phyloP scores from a whole-genome alignment of 352 stramenopile genomes.

The Phytopythium chamaehyphon region DNA sequence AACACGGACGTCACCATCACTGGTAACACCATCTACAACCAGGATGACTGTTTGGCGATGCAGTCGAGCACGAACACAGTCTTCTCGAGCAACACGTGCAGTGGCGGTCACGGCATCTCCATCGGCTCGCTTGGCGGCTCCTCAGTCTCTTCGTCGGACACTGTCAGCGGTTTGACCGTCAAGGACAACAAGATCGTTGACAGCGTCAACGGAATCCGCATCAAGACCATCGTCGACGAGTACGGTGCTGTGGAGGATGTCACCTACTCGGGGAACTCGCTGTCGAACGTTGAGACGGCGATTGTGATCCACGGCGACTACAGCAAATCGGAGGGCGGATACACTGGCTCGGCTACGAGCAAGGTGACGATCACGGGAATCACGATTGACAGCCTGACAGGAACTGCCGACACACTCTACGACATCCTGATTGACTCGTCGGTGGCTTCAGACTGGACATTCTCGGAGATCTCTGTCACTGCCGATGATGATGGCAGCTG shows the following conservation, averaged over 20 bases:
- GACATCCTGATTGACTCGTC: slow-evolving; percentile 16
- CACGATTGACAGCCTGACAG: slow-evolving; percentile 14
- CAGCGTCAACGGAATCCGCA: slow-evolving; percentile 18
- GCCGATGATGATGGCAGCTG: slow-evolving; percentile 6
- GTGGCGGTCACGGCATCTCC: slow-evolving; percentile 17
- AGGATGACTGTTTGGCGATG: slow-evolving; percentile 26
- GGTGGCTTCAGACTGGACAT: slow-evolving; percentile 14
- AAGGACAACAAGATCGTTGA: slow-evolving; percentile 26
- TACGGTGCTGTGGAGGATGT: slow-evolving; percentile 13
- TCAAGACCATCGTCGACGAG: slow-evolving; percentile 19
- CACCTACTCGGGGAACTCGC: slow-evolving; percentile 17
- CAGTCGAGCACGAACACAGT: slow-evolving; percentile 22
- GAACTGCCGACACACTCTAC: slow-evolving; percentile 12
- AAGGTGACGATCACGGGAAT: slow-evolving; percentile 19
- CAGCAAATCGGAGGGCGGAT: slow-evolving; percentile 24
- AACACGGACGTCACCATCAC: slow-evolving; percentile 23
- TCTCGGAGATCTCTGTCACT: slow-evolving; percentile 13
- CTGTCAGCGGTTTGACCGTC: slow-evolving; percentile 17
- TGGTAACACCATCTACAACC: slow-evolving; percentile 22
- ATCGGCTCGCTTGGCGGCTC: slow-evolving; percentile 17
- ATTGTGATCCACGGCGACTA: slow-evolving; percentile 21
- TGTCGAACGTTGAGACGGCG: slow-evolving; percentile 11
- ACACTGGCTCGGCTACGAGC: slow-evolving; percentile 17
- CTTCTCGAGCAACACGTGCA: slow-evolving; percentile 20
- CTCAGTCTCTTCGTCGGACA: slow-evolving; percentile 15